These are phyloP conservation scores for Linum tenue DNA, from an alignment of 345 rosid species.

Conservation along the genomic window DNA sequence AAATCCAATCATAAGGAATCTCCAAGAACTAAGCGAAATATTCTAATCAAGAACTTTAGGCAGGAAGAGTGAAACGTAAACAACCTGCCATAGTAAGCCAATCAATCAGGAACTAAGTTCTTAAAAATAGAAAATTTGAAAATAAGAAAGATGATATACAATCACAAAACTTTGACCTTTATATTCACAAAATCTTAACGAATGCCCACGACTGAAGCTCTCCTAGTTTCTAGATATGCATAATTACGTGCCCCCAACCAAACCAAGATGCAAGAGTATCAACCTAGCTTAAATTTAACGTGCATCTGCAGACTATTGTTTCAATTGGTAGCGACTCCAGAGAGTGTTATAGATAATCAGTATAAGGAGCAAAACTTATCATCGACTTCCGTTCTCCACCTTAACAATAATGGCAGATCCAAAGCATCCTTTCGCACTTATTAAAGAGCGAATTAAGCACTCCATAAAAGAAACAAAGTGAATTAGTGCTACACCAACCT, in stretches of 20 bases:
- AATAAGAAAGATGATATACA: neutral
- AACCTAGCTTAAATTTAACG: neutral
- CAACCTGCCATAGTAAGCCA: neutral
- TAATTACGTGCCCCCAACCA: neutral
- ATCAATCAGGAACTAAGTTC: neutral
- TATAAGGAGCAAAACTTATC: neutral
- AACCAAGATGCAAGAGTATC: neutral
- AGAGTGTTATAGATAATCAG: neutral
- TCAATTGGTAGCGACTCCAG: neutral
- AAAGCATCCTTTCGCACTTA: neutral
- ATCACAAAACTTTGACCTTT: neutral
- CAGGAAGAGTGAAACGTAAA: too few relatives aligned
- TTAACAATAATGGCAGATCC: neutral
- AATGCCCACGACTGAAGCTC: too few relatives aligned
- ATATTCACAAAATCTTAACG: neutral
- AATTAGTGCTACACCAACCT: constrained; percentile 40
- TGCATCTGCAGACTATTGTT: too few relatives aligned
- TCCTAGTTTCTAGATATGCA: neutral
- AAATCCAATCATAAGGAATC: too few relatives aligned
- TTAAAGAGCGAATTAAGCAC: neutral
- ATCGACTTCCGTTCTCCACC: neutral
- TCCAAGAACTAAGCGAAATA: too few relatives aligned
- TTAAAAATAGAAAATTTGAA: neutral
- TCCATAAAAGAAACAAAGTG: neutral
- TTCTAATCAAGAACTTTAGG: too few relatives aligned